Base-by-base conservation (phyloP, 352 stramenopile genomes). In the Aphanomyces astaci region DNA sequence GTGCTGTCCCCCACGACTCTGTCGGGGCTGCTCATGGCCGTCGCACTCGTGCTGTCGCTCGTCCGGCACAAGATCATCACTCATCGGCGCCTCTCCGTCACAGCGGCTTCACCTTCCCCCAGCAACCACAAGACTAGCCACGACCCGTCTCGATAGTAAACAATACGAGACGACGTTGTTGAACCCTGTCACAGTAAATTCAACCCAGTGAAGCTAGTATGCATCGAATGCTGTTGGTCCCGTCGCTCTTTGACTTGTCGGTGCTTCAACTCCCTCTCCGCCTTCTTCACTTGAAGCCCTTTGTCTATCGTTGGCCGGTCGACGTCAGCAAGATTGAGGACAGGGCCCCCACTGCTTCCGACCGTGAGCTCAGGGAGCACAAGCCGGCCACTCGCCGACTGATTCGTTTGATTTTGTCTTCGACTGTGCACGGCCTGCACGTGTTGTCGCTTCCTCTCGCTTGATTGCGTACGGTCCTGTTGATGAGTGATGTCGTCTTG, bases 21-120 rank as follows among this genome's bases (percentile, higher is more conserved):
- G 19, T 75, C 87, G 32, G 79, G 80, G 0, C 63, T 88, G 2
- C 66, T 69, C 0, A 76, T 92, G 51, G 73, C 79, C 1, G 53
- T 79, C 5, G 81, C 79, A 17, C 88, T 92, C 13, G 32, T 82
- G 27, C 67, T 89, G 5, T 92, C 85, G 7, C 83, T 89, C 33
- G n/a, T 59, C 9, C 62, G 62, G 43, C 49, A 68, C 36, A 56
- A 46, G 33, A 59, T 59, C 51, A 59, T 36, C 30, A 39, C 30
- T 4, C 51, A 59, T 1, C 51, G 51, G 22, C 51, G 51, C 13
- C 51, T 32, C 25, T 59, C 51, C 27, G 30, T 30, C 19, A n/a
- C n/a, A n/a, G n/a, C n/a, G n/a, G n/a, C n/a, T n/a, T n/a, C n/a
- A n/a, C n/a, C n/a, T n/a, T n/a, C n/a, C n/a, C n/a, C n/a, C n/a